phyloP scores from a whole-genome alignment of 2,329 filamentous ascomycete genomes.

The Shiraia sp. region DNA sequence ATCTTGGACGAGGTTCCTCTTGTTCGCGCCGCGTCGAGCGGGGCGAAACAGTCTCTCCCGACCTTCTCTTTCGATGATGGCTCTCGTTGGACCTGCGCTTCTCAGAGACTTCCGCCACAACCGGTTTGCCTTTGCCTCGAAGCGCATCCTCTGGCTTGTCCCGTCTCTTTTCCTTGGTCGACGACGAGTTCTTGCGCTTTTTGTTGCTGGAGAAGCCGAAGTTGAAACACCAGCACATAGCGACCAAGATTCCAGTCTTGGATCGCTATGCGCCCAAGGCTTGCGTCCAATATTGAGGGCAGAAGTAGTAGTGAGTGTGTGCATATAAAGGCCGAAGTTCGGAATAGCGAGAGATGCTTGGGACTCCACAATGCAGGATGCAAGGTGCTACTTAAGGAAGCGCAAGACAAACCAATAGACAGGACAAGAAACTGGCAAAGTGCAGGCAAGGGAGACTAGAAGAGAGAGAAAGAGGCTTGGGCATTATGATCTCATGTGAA shows the following conservation, averaged over 20 bases:
- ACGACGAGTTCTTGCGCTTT: constrained; percentile 32
- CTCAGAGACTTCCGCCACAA: constrained; percentile 31
- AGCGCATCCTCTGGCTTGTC: constrained; percentile 27
- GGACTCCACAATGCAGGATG: constrained; percentile 26
- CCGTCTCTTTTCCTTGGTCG: constrained; percentile 38
- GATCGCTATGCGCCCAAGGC: constrained; percentile 31
- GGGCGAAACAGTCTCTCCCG: constrained; percentile 25
- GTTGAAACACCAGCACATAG: constrained; percentile 45
- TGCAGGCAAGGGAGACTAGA: constrained; percentile 32
- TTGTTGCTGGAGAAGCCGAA: constrained; percentile 36
- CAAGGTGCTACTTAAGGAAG: constrained; percentile 34
- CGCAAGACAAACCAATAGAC: constrained; percentile 26
- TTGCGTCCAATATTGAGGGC: constrained; percentile 17
- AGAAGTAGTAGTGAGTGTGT: constrained; percentile 18
- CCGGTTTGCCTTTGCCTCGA: constrained; percentile 25
- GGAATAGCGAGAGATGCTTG: constrained; percentile 24
- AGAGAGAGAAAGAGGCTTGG: constrained; percentile 22
- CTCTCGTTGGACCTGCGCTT: constrained; percentile 37
- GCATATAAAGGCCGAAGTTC: constrained; percentile 33
- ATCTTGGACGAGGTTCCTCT: constrained; percentile 23
- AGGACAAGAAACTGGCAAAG: constrained; percentile 19
- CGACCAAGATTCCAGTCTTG: constrained; percentile 27
- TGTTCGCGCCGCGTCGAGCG: constrained; percentile 29
- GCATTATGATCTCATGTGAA: constrained; percentile 39
- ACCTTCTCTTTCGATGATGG: constrained; percentile 25